Conservation (phyloP, 371 early-diverging fungal genomes). For the Mucor racemosus region DNA sequence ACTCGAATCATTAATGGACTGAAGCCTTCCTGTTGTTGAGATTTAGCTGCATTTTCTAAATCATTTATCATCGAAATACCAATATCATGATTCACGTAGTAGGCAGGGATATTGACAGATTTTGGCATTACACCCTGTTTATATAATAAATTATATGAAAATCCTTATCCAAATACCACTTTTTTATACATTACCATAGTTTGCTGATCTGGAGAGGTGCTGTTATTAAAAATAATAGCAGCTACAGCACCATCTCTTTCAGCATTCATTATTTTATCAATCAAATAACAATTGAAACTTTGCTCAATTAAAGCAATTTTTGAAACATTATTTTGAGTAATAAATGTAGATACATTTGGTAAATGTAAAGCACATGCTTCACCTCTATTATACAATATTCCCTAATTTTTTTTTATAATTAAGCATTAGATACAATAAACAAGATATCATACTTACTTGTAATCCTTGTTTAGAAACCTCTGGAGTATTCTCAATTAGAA, state of each 20-base stretch:
- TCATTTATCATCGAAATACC: conserved; percentile 28
- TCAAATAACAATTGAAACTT: conserved; percentile 31
- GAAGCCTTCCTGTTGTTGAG: neutral
- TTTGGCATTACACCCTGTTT: conserved; percentile 30
- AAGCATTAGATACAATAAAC: too few relatives aligned
- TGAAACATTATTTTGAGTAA: conserved; percentile 14
- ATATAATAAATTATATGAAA: neutral
- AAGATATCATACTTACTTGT: neutral
- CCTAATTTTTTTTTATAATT: conserved; percentile 3
- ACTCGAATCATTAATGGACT: conserved; percentile 26
- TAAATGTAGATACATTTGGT: neutral
- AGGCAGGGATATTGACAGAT: conserved; percentile 34
- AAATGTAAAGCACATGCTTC: conserved; percentile 13
- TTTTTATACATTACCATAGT: neutral
- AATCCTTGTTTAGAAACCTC: conserved; percentile 8
- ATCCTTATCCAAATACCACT: neutral
- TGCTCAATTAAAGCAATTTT: conserved; percentile 35
- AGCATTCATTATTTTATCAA: conserved; percentile 32
- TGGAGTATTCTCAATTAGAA: conserved; percentile 18
- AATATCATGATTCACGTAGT: conserved; percentile 26
- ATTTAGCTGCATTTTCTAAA: conserved; percentile 21
- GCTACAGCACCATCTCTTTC: conserved; percentile 39
- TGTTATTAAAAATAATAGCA: conserved; percentile 37
- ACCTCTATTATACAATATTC: conserved; percentile 18
- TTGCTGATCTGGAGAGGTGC: conserved; percentile 9